Evolutionary conservation across 352 stramenopile genomes (phyloP).

Genomic region (Elongisporangium senticosum): DNA sequence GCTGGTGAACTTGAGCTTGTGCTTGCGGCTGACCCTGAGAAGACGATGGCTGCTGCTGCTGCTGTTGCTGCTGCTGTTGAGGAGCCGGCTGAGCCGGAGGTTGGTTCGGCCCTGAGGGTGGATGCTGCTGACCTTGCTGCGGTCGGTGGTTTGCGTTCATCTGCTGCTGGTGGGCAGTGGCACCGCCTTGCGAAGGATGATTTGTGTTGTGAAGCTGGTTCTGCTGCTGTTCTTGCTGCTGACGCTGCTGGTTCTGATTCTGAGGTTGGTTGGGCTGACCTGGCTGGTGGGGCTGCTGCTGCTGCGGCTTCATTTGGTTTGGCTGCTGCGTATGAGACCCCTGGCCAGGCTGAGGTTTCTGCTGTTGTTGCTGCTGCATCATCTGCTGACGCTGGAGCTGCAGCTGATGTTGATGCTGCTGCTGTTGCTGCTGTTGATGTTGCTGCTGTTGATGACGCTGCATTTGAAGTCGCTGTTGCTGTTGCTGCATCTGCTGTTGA

Average conservation of each 20-base stretch:
- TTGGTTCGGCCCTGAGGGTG: conserved; percentile 4
- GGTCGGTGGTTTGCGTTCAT: conserved; percentile 16
- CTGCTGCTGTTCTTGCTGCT: conserved; percentile 28
- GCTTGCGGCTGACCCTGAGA: conserved; percentile 10
- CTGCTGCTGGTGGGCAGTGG: conserved; percentile 10
- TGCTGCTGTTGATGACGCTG: conserved; percentile 31
- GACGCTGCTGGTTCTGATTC: conserved; percentile 25
- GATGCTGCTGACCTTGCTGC: conserved; percentile 18
- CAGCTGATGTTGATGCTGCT: conserved; percentile 14
- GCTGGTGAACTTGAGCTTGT: conserved; percentile 13
- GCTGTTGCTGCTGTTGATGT: conserved; percentile 23
- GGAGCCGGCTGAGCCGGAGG: conserved; percentile 4
- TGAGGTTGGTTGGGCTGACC: conserved; percentile 8
- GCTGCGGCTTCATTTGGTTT: conserved; percentile 20
- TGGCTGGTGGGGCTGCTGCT: conserved; percentile 16
- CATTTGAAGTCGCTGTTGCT: conserved; percentile 13
- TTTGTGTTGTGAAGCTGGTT: conserved; percentile 11
- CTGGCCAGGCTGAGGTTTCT: conserved; percentile 16
- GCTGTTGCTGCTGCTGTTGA: conserved; percentile 13
- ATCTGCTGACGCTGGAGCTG: conserved; percentile 4
- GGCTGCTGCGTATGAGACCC: conserved; percentile 11
- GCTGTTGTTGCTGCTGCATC: conserved; percentile 16
- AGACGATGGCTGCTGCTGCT: conserved; percentile 18
- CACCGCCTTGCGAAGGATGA: neutral
- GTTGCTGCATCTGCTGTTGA: conserved; percentile 36